Base-by-base conservation (phyloP, 2,329 filamentous ascomycete species). In the Ophiostoma quercus region DNA sequence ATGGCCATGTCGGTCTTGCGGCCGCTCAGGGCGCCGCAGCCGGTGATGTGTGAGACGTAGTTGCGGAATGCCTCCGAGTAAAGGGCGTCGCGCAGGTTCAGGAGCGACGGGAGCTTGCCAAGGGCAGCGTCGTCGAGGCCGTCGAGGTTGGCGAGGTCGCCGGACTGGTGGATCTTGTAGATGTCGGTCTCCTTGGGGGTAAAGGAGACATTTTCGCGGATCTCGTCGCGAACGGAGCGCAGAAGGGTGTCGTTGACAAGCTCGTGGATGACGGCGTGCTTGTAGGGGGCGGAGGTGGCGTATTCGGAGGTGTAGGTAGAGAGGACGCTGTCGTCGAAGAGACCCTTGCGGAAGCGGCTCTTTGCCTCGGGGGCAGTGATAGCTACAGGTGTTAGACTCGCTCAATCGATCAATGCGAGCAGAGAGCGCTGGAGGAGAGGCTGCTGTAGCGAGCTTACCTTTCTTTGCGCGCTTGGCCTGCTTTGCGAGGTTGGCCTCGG, bases 101-200 rank as follows among this genome's bases (percentile, higher is more conserved):
- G 87, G n/a, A 99, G 84, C 14, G 92, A 96, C 0, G 95, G 95
- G 16, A 99, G 83, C 77, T 92, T 93, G 72, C 90, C 86, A 69
- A 98, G 85, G 7, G 94, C 93, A 8, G 89, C 88, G 77, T 96
- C 90, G 72, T 96, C 92, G 62, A 99, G 87, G 32, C 95, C 95
- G 79, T 97, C 94, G 71, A 99, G 88, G 80, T 99, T 99, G 66
- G 95, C 95, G 43, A 99, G 86, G 79, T 99, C 95, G 74, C 95
- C 95, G 4, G 94, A 98, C 83, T 99, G 95, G 84, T 97, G 94
- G 77, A 99, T 98, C 81, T 96, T 97, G 86, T 99, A 99, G 76
- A 99, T 99, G 79, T 99, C 95, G 66, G 95, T 99, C 80, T 99
- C 95, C 80, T 99, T 99, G 75, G 94, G 94, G 14, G 95, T 97